Evolutionary conservation across 257 asterid species (phyloP), one percentile per base, ranked within the genome.

Genomic region (Linderniella brevidens): DNA sequence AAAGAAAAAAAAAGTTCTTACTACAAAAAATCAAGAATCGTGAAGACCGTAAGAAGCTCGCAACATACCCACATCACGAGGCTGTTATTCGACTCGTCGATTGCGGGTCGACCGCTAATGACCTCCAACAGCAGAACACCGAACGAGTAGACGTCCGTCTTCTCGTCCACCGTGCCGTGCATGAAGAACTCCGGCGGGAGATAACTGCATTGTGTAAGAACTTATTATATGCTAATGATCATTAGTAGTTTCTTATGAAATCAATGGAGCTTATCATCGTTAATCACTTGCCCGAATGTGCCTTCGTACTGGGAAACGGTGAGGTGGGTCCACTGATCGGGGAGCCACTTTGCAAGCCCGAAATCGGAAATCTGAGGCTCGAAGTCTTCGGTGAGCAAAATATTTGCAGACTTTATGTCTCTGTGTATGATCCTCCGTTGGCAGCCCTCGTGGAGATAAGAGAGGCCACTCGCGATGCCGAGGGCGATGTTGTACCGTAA

Each of bases 321-420:
- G 45, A 90, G 74, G 72, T 85, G 94, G 61, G 83, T 77, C 96
- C 96, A 84, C 50, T 90, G 87, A 48, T 90, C 96, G 0, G 99
- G 99, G 54, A 90, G 99, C 99, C 96, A 90, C 61, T 85, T 90
- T 39, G 96, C 93, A 20, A 90, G 87, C 50, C 98, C 99, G 32
- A 90, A 85, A 66, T 90, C 99, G 35, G 96, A 79, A 55, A 90
- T 85, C 98, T 88, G 72, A 60, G 96, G 81, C 67, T 90, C 78
- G 44, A 90, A 77, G 46, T 77, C 69, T 68, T 84, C 81, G 3
- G 99, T 78, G 25, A 90, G 82, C 68, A 90, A 69, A 53, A 90
- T 71, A 51, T 90, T 90, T 56, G 96, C 87, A 44, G 96, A 81
- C 71, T 88, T 88, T 51, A 88, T 84, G 63, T 84, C 98, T 65